phyloP scores from a whole-genome alignment of 2,329 filamentous ascomycete species.

The Verticillium isaacii region DNA sequence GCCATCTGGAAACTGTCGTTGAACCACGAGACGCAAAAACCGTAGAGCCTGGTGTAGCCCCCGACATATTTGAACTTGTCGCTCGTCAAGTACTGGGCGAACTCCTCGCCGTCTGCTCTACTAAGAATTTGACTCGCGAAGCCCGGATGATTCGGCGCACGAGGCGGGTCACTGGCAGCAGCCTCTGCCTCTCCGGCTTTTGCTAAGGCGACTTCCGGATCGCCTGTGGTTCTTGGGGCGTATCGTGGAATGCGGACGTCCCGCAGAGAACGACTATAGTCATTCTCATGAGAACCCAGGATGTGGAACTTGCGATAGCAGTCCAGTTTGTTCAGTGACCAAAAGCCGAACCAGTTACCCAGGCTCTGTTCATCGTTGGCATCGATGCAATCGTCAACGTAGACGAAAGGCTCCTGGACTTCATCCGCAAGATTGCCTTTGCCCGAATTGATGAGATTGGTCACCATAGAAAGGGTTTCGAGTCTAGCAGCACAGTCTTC shows the following conservation, averaged over 20 bases:
- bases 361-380: conserved; percentile 58
- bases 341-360: conserved; percentile 59
- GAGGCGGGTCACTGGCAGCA: background rate
- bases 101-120: background rate
- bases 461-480: conserved; percentile 9
- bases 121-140: conserved; percentile 7
- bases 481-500: conserved; percentile 9
- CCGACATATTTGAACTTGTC: background rate
- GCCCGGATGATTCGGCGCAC: background rate
- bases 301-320: conserved; percentile 50
- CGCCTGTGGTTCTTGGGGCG: conserved; percentile 6
- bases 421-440: conserved; percentile 25
- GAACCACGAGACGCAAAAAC: conserved; percentile 36
- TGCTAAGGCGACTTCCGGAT: conserved; percentile 13
- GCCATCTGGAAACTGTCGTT: conserved; percentile 27
- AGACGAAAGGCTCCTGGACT: conserved; percentile 34
- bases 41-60: conserved; percentile 26
- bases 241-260: conserved; percentile 6
- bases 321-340: conserved; percentile 45
- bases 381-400: conserved; percentile 43
- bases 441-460: conserved; percentile 10
- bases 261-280: conserved; percentile 4
- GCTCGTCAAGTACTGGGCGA: background rate
- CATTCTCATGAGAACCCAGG: conserved; percentile 37
- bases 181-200: background rate